phyloP scores from a whole-genome alignment of 108 stramenopile species.

The Chaetoceros tenuissimus region DNA sequence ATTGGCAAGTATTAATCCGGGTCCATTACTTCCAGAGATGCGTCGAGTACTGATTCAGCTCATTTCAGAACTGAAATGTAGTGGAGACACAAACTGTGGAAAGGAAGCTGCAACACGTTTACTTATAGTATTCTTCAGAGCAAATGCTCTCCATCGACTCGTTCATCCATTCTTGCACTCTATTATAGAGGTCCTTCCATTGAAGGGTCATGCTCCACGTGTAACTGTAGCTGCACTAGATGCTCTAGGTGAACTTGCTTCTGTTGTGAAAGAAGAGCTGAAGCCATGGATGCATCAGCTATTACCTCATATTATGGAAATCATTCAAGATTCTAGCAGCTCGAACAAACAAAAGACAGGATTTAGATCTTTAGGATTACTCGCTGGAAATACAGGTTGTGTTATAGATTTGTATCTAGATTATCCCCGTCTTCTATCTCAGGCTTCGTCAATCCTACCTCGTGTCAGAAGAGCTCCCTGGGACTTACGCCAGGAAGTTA shows the following conservation, averaged over 20 bases:
- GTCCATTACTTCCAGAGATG: slow-evolving; percentile 70
- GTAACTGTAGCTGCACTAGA: slow-evolving; percentile 80
- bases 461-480: slow-evolving; percentile 77
- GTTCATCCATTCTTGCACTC: slow-evolving; percentile 66
- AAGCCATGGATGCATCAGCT: slow-evolving; percentile 78
- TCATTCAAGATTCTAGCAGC: slow-evolving; percentile 85
- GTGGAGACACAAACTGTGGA: slow-evolving; percentile 58
- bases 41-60: slow-evolving; percentile 59
- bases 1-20: slow-evolving; percentile 78
- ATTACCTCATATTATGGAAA: slow-evolving; percentile 78
- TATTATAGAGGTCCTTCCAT: slow-evolving; percentile 56
- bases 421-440: slow-evolving; percentile 81
- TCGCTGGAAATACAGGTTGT: slow-evolving; percentile 86
- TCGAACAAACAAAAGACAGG: slow-evolving; percentile 81
- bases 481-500: slow-evolving; percentile 85
- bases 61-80: slow-evolving; percentile 69
- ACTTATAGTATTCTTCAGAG: slow-evolving; percentile 68
- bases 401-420: slow-evolving; percentile 90
- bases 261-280: slow-evolving; percentile 64
- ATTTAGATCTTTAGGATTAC: slow-evolving; percentile 81
- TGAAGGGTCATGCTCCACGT: slow-evolving; percentile 58
- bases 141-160: slow-evolving; percentile 59
- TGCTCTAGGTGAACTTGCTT: slow-evolving; percentile 88
- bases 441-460: slow-evolving; percentile 69
- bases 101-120: slow-evolving; percentile 72